Evolutionary conservation across 1,139 yeast genomes (phyloP), one percentile per base, ranked within the genome.

Genomic region (Scheffersomyces titani): DNA sequence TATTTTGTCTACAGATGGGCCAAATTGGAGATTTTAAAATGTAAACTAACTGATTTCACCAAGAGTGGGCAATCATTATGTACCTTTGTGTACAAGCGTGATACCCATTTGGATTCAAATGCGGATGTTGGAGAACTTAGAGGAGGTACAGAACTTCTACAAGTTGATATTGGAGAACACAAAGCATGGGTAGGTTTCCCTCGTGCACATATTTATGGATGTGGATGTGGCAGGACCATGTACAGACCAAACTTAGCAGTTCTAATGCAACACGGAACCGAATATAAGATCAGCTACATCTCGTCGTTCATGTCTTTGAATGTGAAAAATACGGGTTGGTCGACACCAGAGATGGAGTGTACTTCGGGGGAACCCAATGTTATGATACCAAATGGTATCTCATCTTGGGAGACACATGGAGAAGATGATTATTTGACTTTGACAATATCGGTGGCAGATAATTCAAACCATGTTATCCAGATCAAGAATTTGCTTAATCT

Each of bases 321-420:
- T 18, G 54, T 66, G 5, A 66, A 66, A 3, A 61, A 68, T 11
- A 54, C 64, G 21, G 67, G 68, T 6, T 70, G 71, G 69, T 60
- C 62, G 19, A 54, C 58, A 11, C 66, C 69, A 1, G 54, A 55
- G 5, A 59, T 61, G 11, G 53, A 61, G 6, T 68, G 71, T 51
- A 44, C 22, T 6, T 52, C 49, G 5, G 3, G 68, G 63, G 53
- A 69, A 67, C 59, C 65, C 2, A 69, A 69, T 50, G 71, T 66
- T 5, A 64, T 77, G 50, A 73, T 77, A 47, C 81, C 81, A 3
- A 77, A 76, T 62, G 80, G 80, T 5, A 67, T 77, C 19, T 69
- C 78, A 1, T 58, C 61, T n/a, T 75, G 79, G 79, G 61, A 52
- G 11, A 30, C 49, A 7, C 59, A 59, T 55, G 46, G 19, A 1